phyloP scores from a whole-genome alignment of 805 yeast species.

The Hanseniaspora jakobsenii region DNA sequence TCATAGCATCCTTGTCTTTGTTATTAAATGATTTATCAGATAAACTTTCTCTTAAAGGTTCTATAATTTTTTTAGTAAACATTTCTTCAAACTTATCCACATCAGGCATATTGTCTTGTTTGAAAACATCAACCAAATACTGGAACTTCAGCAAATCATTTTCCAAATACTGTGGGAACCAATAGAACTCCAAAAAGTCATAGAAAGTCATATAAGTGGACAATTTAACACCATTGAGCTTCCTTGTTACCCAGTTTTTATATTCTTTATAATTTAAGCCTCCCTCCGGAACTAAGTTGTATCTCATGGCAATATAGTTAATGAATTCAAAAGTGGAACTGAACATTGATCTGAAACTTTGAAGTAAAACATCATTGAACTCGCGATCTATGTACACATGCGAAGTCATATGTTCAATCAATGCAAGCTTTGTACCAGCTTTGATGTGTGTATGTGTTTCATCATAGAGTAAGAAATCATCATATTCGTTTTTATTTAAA shows the following conservation, averaged over 20 bases:
- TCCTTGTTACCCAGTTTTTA: conserved; percentile 59
- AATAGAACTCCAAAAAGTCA: conserved; percentile 52
- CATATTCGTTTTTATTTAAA: conserved; percentile 61
- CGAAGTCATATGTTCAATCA: conserved; percentile 69
- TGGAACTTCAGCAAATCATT: conserved; percentile 30
- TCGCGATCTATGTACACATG: conserved; percentile 51
- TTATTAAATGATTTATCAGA: not conserved
- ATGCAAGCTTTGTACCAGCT: conserved; percentile 73
- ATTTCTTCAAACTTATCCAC: conserved; percentile 31
- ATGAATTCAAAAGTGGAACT: conserved; percentile 48
- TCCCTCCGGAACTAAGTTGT: conserved; percentile 68
- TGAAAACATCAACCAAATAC: conserved; percentile 32
- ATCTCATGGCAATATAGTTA: conserved; percentile 48
- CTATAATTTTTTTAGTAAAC: conserved; percentile 29
- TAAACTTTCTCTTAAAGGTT: conserved; percentile 2
- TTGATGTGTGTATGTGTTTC: conserved; percentile 51
- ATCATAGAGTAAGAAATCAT: conserved; percentile 47
- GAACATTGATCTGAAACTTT: conserved; percentile 67
- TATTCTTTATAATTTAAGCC: conserved; percentile 76
- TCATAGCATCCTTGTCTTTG: conserved; percentile 12
- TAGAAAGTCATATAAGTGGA: conserved; percentile 58
- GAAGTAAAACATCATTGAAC: conserved; percentile 56
- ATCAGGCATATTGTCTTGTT: conserved; percentile 35
- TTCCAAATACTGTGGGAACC: conserved; percentile 52
- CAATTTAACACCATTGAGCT: conserved; percentile 53